Percentiles rank a stretch among this genome's conserved stretches.
phyloP scores from a whole-genome alignment of 2,329 filamentous ascomycete genomes.

The Decorospora gaudefroyi region DNA sequence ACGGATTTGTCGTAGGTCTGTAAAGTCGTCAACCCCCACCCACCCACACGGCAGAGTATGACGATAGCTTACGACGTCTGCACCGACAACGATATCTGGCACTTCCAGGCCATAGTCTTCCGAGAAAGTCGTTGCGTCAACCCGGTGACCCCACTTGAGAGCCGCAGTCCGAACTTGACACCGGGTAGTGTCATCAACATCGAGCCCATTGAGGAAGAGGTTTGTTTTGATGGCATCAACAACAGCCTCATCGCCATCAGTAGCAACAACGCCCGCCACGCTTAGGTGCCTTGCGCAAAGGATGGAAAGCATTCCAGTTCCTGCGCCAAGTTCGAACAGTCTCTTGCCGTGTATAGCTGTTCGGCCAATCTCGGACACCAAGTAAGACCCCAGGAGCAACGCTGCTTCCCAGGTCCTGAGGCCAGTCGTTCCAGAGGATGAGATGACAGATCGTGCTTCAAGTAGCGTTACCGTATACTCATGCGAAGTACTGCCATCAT shows the following conservation, averaged over 20 bases:
- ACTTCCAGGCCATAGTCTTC: constrained; percentile 54
- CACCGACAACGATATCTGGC: constrained; percentile 70
- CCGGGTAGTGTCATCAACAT: constrained; percentile 48
- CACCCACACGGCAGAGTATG: constrained; percentile 13
- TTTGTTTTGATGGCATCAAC: constrained; percentile 70
- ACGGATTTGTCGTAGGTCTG: constrained; percentile 71
- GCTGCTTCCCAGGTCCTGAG: constrained; percentile 82
- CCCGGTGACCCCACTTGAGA: constrained; percentile 66
- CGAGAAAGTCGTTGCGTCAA: constrained; percentile 63
- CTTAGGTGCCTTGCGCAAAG: constrained; percentile 70
- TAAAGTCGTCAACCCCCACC: constrained; percentile 22
- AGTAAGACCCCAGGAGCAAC: constrained; percentile 71
- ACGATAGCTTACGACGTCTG: constrained; percentile 63
- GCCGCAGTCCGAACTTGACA: constrained; percentile 56
- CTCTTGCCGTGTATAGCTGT: constrained; percentile 58
- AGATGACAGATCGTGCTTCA: constrained; percentile 70
- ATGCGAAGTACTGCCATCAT: constrained; percentile 21
- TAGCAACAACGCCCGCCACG: constrained; percentile 65
- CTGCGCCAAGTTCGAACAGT: constrained; percentile 74
- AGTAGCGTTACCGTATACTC: constrained; percentile 62
- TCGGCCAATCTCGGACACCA: constrained; percentile 55
- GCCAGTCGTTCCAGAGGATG: constrained; percentile 73
- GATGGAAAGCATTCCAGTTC: constrained; percentile 76
- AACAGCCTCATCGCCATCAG: constrained; percentile 75
- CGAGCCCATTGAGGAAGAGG: constrained; percentile 68